A percentile compares a stretch with the other conserved stretches of the same genome.
phyloP scores from a whole-genome alignment of 495 filamentous ascomycete genomes.

The Neurospora sublineolata region DNA sequence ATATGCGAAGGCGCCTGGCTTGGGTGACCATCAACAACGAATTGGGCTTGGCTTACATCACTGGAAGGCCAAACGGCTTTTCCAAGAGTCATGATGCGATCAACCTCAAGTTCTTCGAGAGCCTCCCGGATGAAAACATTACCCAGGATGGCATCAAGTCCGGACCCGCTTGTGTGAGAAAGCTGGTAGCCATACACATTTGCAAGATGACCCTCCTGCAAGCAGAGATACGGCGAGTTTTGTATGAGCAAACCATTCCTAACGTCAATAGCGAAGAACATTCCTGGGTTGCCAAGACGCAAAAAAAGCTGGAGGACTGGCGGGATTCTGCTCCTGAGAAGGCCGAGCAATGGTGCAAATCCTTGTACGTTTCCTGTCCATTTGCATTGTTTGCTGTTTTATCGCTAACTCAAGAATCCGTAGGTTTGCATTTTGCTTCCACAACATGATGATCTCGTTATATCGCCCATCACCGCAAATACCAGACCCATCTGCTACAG shows the following conservation, averaged over 20 bases:
- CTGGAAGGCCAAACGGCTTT: conserved; percentile 74
- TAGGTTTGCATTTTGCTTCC: conserved; percentile 66
- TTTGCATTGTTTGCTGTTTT: no score
- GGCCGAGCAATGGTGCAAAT: conserved; percentile 34
- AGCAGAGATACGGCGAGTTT: conserved; percentile 67
- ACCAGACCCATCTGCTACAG: conserved; percentile 62
- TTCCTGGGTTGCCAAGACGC: conserved; percentile 77
- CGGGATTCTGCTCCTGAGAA: conserved; percentile 31
- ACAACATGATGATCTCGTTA: conserved; percentile 76
- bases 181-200: conserved; percentile 81
- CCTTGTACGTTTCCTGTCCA: conserved; percentile 32
- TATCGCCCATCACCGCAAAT: conserved; percentile 84
- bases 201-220: conserved; percentile 84
- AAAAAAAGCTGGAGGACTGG: conserved; percentile 67
- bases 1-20: conserved; percentile 77
- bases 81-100: conserved; percentile 68
- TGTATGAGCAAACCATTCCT: conserved; percentile 69
- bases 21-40: conserved; percentile 85
- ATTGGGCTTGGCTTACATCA: conserved; percentile 69
- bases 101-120: conserved; percentile 69
- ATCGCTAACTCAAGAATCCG: background rate
- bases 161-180: conserved; percentile 58
- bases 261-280: conserved; percentile 63
- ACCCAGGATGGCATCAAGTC: conserved; percentile 61
- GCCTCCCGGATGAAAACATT: conserved; percentile 69